Evolutionary conservation across 305 asterid species (phyloP).

Genomic region (Ruellia speciosa): DNA sequence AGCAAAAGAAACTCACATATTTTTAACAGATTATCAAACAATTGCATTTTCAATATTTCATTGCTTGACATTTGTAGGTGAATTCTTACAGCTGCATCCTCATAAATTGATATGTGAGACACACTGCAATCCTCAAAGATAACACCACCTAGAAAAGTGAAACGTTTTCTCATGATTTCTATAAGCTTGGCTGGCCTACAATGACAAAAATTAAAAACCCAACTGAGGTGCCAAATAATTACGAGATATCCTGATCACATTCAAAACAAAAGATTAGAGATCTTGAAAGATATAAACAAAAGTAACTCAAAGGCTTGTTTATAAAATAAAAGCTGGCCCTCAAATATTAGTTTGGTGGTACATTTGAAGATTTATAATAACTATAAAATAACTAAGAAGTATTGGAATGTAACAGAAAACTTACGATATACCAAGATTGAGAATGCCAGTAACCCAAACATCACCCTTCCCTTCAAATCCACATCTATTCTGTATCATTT

Average conservation of each 20-base stretch:
- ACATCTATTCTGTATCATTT: constrained; percentile 75
- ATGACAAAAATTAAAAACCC: constrained; percentile 8
- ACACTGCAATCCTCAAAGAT: constrained; percentile 73
- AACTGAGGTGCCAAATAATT: constrained; percentile 4
- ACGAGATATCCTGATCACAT: background rate
- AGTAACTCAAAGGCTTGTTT: background rate
- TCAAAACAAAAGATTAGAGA: background rate
- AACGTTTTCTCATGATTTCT: constrained; percentile 61
- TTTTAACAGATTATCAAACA: background rate
- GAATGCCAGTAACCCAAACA: constrained; percentile 85
- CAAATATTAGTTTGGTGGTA: background rate
- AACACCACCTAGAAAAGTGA: constrained; percentile 70
- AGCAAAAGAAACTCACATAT: constrained; percentile 2
- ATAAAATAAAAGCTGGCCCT: background rate
- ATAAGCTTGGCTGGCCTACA: constrained; percentile 78
- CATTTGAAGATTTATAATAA: constrained; percentile 4
- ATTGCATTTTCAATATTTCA: background rate
- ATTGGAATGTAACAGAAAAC: constrained; percentile 24
- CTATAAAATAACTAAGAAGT: background rate
- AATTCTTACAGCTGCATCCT: constrained; percentile 77
- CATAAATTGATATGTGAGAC: constrained; percentile 49
- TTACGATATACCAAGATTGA: constrained; percentile 92
- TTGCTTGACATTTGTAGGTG: constrained; percentile 22
- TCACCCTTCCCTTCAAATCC: constrained; percentile 97
- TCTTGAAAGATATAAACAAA: background rate